A percentile compares a stretch with the other conserved stretches of the same genome.
phyloP scores from a whole-genome alignment of 2,329 filamentous ascomycete species.

The Exophiala phaeomuriformis region DNA sequence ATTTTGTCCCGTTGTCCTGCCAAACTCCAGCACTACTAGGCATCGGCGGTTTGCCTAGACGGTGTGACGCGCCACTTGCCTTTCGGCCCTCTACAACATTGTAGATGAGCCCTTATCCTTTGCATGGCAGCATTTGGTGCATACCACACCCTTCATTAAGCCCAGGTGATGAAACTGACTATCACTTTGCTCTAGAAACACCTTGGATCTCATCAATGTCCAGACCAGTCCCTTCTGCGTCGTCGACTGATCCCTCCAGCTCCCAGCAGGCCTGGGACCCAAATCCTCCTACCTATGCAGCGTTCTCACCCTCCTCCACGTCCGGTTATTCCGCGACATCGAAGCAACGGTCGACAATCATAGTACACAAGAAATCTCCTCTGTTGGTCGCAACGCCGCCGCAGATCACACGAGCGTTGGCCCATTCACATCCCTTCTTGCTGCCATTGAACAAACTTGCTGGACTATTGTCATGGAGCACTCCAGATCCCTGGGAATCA shows the following conservation, averaged over 20 bases:
- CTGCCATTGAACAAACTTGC: conserved; percentile 78
- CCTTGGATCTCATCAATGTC: conserved; percentile 51
- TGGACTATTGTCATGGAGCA: conserved; percentile 88
- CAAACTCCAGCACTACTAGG: neutral
- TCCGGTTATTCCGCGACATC: conserved; percentile 60
- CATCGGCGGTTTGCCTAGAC: neutral
- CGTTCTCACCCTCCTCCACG: conserved; percentile 79
- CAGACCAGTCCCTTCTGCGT: conserved; percentile 34
- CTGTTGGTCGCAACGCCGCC: conserved; percentile 87
- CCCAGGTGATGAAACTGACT: conserved; percentile 1
- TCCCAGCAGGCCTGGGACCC: conserved; percentile 36
- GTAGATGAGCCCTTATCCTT: conserved; percentile 27
- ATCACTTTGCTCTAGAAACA: conserved; percentile 34
- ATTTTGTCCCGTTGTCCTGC: neutral
- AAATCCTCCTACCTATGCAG: conserved; percentile 68
- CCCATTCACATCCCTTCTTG: conserved; percentile 92
- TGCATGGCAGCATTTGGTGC: conserved; percentile 46
- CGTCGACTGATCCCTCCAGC: conserved; percentile 34
- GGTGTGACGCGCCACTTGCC: neutral
- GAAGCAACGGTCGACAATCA: conserved; percentile 78
- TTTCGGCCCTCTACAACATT: neutral
- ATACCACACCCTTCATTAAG: conserved; percentile 6
- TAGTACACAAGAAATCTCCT: conserved; percentile 95
- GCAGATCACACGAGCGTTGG: conserved; percentile 85
- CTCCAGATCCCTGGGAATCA: conserved; percentile 91